Evolutionary conservation across 169 alveolate species (phyloP).

Genomic region (Cryptosporidium sp.): DNA sequence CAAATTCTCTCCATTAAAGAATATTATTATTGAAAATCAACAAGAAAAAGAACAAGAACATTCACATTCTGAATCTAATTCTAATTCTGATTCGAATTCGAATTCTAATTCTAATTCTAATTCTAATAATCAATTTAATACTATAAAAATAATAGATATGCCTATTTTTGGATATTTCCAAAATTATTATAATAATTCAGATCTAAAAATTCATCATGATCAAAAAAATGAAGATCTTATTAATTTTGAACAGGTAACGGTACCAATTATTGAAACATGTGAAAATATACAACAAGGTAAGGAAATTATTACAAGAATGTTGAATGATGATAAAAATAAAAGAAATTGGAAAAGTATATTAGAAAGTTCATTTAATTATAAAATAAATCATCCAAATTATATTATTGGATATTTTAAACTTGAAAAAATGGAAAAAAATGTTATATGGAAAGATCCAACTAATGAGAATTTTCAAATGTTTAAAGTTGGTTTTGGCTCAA

Average conservation of each 20-base stretch:
- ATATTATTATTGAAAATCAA: not conserved
- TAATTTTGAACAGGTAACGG: conserved; percentile 14
- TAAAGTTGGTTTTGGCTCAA: conserved; percentile 54
- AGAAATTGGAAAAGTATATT: conserved; percentile 43
- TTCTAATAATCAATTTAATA: not conserved
- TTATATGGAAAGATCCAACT: conserved; percentile 1
- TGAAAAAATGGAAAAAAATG: not conserved
- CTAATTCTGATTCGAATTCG: not conserved
- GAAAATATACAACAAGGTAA: conserved; percentile 6
- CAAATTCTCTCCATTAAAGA: conserved; percentile 30
- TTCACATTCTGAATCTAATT: not conserved
- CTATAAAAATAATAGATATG: not conserved
- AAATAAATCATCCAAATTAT: conserved; percentile 3
- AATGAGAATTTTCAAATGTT: not conserved
- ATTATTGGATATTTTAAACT: conserved; percentile 19
- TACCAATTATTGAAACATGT: conserved; percentile 42
- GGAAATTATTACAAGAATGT: conserved; percentile 15
- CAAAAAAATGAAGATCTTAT: too few species aligned
- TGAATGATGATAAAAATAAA: conserved; percentile 4
- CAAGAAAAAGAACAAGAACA: not conserved
- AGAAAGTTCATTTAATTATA: conserved; percentile 32
- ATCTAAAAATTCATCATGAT: conserved; percentile 5
- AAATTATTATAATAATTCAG: not conserved
- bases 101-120: not conserved
- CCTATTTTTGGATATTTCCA: conserved; percentile 29